Percentiles rank a stretch among this genome's conserved stretches.
phyloP scores from a whole-genome alignment of 805 yeast genomes.

The Cyberlindnera saturnus region DNA sequence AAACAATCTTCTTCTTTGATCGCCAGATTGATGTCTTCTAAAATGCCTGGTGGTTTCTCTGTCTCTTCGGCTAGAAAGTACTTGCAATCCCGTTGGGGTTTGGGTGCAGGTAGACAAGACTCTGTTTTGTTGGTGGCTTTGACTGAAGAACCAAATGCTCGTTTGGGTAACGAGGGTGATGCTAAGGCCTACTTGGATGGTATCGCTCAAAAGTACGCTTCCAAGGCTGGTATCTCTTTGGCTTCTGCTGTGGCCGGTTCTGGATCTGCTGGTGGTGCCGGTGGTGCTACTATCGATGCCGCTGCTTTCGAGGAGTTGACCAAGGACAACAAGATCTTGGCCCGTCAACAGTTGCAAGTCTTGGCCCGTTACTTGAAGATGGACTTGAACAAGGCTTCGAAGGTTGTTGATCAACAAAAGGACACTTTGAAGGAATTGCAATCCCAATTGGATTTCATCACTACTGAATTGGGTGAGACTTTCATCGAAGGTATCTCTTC shows the following conservation, averaged over 20 bases:
- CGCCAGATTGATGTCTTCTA: constrained; percentile 88
- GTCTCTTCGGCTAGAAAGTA: constrained; percentile 89
- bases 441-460: constrained; percentile 77
- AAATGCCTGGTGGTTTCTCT: constrained; percentile 99
- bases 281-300: constrained; percentile 86
- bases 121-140: constrained; percentile 77
- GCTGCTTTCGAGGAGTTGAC: constrained; percentile 81
- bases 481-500: constrained; percentile 91
- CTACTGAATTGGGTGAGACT: constrained; percentile 78
- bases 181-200: constrained; percentile 87
- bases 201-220: constrained; percentile 78
- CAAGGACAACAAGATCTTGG: constrained; percentile 41
- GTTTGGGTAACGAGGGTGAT: constrained; percentile 81
- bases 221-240: constrained; percentile 72
- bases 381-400: constrained; percentile 88
- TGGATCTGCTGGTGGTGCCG: constrained; percentile 44
- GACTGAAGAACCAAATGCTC: constrained; percentile 84
- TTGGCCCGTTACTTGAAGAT: constrained; percentile 91
- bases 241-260: constrained; percentile 54
- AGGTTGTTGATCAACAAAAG: constrained; percentile 67
- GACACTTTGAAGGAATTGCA: constrained; percentile 81
- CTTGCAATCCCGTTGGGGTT: constrained; percentile 87
- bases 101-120: constrained; percentile 92
- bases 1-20: constrained; percentile 86
- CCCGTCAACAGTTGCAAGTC: constrained; percentile 67